These are phyloP conservation scores for Acer negundo DNA, from an alignment of 345 rosid species.

Conservation along the genomic window DNA sequence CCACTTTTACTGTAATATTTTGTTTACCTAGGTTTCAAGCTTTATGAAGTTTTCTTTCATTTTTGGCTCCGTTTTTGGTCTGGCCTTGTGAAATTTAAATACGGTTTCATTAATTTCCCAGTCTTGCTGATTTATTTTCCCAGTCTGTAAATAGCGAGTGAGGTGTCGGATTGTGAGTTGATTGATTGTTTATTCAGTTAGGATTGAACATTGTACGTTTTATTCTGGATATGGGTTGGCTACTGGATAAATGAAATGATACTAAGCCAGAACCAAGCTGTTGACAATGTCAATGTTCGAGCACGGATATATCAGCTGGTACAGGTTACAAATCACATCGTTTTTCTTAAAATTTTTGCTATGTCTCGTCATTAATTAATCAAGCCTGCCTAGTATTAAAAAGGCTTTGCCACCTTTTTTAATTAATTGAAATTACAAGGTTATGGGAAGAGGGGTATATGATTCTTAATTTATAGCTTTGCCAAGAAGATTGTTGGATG, in stretches of 20 bases:
- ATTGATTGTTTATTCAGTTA: neutral
- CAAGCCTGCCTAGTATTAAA: too few relatives aligned
- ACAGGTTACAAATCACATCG: too few relatives aligned
- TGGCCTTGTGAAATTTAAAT: slow-evolving; percentile 24
- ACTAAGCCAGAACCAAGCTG: neutral
- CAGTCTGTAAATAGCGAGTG: neutral
- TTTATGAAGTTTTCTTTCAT: slow-evolving; percentile 30
- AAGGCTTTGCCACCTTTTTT: too few relatives aligned
- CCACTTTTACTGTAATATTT: slow-evolving; percentile 31
- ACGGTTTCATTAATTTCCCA: neutral
- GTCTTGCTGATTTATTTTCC: neutral
- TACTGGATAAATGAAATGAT: neutral
- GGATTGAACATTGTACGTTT: neutral
- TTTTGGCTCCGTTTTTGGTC: slow-evolving; percentile 2
- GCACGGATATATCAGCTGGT: too few relatives aligned
- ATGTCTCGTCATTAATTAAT: too few relatives aligned
- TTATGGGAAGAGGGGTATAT: too few relatives aligned
- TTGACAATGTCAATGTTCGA: too few relatives aligned
- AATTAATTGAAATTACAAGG: too few relatives aligned
- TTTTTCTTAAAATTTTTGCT: too few relatives aligned
- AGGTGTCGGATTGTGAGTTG: neutral
- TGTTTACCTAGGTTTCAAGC: slow-evolving; percentile 28
- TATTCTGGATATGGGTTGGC: neutral
- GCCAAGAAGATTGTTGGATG: too few relatives aligned
- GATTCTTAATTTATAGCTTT: too few relatives aligned